phyloP scores from a whole-genome alignment of 805 yeast genomes.

The Candida stauntonica region DNA sequence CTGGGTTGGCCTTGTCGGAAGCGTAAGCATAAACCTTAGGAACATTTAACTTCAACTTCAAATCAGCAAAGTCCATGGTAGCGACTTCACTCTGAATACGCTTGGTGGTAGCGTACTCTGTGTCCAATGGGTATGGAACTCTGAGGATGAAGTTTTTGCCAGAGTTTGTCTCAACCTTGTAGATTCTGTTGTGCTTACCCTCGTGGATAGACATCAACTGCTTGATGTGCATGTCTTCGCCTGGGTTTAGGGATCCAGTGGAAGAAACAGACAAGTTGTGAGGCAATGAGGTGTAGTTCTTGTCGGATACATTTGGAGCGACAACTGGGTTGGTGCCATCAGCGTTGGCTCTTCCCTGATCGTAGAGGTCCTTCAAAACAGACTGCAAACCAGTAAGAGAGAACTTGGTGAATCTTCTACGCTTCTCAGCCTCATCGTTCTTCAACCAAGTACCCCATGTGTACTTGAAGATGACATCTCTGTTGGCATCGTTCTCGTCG shows the following conservation, averaged over 20 bases:
- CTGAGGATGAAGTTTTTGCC: constrained; percentile 67
- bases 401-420: constrained; percentile 73
- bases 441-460: constrained; percentile 95
- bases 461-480: constrained; percentile 75
- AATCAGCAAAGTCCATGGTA: constrained; percentile 74
- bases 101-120: constrained; percentile 58
- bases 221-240: constrained; percentile 48
- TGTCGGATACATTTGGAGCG: constrained; percentile 36
- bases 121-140: constrained; percentile 76
- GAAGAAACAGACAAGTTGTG: constrained; percentile 42
- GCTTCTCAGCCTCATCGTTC: constrained; percentile 71
- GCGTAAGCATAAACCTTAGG: constrained; percentile 74
- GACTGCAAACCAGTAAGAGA: constrained; percentile 71
- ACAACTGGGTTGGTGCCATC: constrained; percentile 24
- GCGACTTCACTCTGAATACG: constrained; percentile 89
- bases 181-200: constrained; percentile 90
- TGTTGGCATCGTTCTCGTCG: constrained; percentile 61
- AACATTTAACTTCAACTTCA: constrained; percentile 61
- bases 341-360: constrained; percentile 33
- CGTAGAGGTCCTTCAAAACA: constrained; percentile 42
- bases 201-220: constrained; percentile 84
- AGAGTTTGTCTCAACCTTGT: constrained; percentile 62
- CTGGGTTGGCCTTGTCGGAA: constrained; percentile 51
- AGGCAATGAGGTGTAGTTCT: constrained; percentile 39
- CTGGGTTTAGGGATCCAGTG: constrained; percentile 41